Percentiles rank a stretch among this genome's conserved stretches.
phyloP scores from a whole-genome alignment of 1,284 basidiomycete genomes.

The Fistulina hepatica region DNA sequence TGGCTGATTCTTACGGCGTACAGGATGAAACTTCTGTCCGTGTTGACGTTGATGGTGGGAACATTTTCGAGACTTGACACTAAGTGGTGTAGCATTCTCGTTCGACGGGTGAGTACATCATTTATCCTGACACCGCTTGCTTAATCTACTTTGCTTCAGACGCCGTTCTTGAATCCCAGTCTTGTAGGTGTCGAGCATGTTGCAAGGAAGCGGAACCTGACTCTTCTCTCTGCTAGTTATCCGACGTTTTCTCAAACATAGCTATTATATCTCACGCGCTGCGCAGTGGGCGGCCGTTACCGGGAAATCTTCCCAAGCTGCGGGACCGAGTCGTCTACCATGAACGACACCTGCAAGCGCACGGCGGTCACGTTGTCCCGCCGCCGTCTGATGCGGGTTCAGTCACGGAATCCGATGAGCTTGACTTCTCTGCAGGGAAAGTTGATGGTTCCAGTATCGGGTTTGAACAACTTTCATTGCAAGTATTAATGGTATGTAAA shows the following conservation, averaged over 20 bases:
- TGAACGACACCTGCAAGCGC: conserved; percentile 19
- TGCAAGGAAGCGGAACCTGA: not conserved
- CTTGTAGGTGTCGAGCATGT: conserved; percentile 20
- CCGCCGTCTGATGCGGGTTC: not conserved
- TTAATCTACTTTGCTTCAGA: conserved; percentile 16
- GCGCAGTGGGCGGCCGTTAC: conserved; percentile 24
- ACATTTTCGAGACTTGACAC: conserved; percentile 29
- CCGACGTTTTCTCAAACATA: conserved; percentile 30
- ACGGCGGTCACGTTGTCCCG: not conserved
- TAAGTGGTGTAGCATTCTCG: conserved; percentile 31
- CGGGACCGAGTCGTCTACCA: conserved; percentile 33
- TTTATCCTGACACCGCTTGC: not conserved
- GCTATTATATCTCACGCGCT: conserved; percentile 28
- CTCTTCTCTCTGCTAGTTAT: conserved; percentile 21
- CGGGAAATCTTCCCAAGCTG: conserved; percentile 26
- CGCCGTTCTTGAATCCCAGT: conserved; percentile 32
- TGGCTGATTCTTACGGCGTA: too few relatives aligned
- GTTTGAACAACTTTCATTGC: conserved; percentile 27
- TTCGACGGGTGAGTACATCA: conserved; percentile 24
- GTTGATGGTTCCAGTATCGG: conserved; percentile 29
- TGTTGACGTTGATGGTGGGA: conserved; percentile 25
- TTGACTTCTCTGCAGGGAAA: conserved; percentile 19
- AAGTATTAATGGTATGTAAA: conserved; percentile 24
- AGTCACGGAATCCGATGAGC: conserved; percentile 7
- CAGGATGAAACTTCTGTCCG: conserved; percentile 23